Percentiles rank a stretch among this genome's conserved stretches.
phyloP scores from a whole-genome alignment of 2,329 filamentous ascomycete genomes.

The Penicillium sp. region DNA sequence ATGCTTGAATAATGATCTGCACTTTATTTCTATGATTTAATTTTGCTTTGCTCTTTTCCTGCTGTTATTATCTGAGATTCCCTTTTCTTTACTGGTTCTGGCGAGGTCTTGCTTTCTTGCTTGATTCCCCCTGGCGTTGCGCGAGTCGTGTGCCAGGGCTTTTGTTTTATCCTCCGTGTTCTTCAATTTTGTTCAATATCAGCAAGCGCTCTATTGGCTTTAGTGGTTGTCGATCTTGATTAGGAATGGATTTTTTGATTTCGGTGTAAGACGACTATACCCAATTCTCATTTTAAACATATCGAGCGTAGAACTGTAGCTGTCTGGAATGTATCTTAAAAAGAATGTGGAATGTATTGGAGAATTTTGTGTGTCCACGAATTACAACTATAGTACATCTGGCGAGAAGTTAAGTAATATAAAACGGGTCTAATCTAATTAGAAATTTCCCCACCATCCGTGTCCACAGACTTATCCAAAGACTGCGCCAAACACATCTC shows the following conservation, averaged over 20 bases:
- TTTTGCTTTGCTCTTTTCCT: constrained; percentile 10
- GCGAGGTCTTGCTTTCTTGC: constrained; percentile 22
- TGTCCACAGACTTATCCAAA: constrained; percentile 4
- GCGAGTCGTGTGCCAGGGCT: constrained; percentile 27
- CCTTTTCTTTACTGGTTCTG: constrained; percentile 27
- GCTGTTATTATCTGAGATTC: constrained; percentile 20
- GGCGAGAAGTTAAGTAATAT: not conserved
- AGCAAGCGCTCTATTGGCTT: constrained; percentile 27
- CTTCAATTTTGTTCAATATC: constrained; percentile 25
- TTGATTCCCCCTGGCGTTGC: constrained; percentile 28
- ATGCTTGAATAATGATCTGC: constrained; percentile 22
- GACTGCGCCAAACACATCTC: constrained; percentile 53
- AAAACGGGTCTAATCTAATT: not conserved
- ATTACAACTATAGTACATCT: not conserved
- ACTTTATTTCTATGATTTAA: constrained; percentile 20
- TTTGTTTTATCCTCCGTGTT: constrained; percentile 16
- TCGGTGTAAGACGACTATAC: not conserved
- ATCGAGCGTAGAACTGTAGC: not conserved
- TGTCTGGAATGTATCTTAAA: not conserved
- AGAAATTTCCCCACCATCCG: not conserved
- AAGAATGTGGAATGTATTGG: not conserved
- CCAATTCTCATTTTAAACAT: not conserved
- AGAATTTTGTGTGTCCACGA: not conserved
- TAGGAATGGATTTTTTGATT: constrained; percentile 23
- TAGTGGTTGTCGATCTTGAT: constrained; percentile 18